These are phyloP conservation scores for Harringtonia lauricola DNA, from an alignment of 2,329 filamentous ascomycete species.

Conservation along the genomic window DNA sequence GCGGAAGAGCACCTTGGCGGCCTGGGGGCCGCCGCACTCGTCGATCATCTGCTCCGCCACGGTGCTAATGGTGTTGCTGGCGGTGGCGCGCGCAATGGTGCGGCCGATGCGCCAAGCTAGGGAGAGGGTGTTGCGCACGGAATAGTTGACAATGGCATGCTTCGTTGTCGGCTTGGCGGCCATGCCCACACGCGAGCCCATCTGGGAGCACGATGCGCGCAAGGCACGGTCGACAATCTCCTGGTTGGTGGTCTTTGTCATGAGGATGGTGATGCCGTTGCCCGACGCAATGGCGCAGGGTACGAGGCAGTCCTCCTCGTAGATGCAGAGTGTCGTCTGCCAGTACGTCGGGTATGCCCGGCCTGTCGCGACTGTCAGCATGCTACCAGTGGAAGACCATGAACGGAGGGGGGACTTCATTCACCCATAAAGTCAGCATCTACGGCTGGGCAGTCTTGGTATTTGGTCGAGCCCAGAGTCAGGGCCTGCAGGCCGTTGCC, in stretches of 20 bases:
- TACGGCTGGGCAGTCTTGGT: conserved; percentile 22
- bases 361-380: no score
- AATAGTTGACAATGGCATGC: conserved; percentile 18
- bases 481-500: conserved; percentile 34
- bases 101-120: conserved; percentile 35
- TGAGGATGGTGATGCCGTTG: conserved; percentile 30
- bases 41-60: conserved; percentile 35
- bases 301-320: conserved; percentile 25
- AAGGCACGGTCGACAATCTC: conserved; percentile 29
- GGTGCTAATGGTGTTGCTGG: conserved; percentile 28
- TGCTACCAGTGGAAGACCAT: no score
- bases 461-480: conserved; percentile 23
- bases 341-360: conserved; percentile 17
- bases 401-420: no score
- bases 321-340: conserved; percentile 27
- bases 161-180: conserved; percentile 20
- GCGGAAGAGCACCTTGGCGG: conserved; percentile 36
- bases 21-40: conserved; percentile 31
- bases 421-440: conserved; percentile 27
- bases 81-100: conserved; percentile 28
- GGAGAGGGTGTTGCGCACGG: conserved; percentile 23
- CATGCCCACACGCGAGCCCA: conserved; percentile 26
- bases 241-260: conserved; percentile 27
- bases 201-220: conserved; percentile 26
- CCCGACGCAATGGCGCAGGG: conserved; percentile 34